Evolutionary conservation across 768 basidiomycete species (phyloP).

Genomic region (Amanita rimosa): DNA sequence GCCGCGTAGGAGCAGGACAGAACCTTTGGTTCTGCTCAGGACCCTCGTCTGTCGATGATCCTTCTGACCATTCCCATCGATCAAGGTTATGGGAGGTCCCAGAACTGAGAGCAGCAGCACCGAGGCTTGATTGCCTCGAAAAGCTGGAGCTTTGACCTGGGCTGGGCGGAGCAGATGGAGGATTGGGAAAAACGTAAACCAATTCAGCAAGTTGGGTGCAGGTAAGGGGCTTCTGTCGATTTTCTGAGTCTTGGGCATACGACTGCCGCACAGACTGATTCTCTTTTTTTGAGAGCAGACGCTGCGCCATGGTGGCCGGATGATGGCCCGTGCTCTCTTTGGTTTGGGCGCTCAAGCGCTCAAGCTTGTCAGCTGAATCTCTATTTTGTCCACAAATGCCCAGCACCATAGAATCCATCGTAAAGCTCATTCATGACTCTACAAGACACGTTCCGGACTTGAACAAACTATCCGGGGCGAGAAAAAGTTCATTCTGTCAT

Average conservation of each 20-base stretch:
- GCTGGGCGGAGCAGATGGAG: conserved; percentile 11
- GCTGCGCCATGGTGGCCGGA: background rate
- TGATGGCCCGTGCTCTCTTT: too few relatives aligned
- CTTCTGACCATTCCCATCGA: conserved; percentile 1
- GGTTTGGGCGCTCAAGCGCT: background rate
- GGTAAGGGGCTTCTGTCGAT: background rate
- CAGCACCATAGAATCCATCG: background rate
- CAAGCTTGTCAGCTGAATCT: too few relatives aligned
- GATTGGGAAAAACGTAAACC: conserved; percentile 14
- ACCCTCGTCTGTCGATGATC: background rate
- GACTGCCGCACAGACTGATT: background rate
- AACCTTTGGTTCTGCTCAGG: background rate
- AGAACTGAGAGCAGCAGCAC: background rate
- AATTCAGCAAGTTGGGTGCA: conserved; percentile 5
- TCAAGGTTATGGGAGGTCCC: background rate
- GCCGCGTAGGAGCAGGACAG: too few relatives aligned
- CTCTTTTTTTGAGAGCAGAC: background rate
- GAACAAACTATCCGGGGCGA: background rate
- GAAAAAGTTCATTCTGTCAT: background rate
- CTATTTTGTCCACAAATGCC: background rate
- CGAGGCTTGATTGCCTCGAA: conserved; percentile 5
- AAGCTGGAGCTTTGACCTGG: conserved; percentile 10
- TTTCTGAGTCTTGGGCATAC: background rate
- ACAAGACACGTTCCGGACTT: background rate
- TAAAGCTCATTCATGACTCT: background rate